Conservation (phyloP, 2,329 filamentous ascomycete species). For the Hymenoscyphus repandus region DNA sequence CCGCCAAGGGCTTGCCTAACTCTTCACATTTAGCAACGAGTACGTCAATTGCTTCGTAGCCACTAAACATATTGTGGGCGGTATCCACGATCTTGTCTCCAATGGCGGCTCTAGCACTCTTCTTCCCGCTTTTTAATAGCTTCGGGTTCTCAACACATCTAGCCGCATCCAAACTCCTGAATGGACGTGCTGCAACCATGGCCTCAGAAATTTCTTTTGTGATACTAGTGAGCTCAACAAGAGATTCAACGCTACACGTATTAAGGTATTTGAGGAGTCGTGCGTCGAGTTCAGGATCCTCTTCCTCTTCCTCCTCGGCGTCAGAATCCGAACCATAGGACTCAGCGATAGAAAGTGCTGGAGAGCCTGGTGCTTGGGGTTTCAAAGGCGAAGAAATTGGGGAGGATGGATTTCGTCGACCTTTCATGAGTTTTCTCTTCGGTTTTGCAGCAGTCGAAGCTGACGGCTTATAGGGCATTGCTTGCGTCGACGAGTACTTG, state of each 20-base stretch:
- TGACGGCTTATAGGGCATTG: slow-evolving; percentile 23
- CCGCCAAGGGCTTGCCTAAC: slow-evolving; percentile 61
- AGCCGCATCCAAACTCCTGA: slow-evolving; percentile 59
- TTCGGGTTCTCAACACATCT: slow-evolving; percentile 54
- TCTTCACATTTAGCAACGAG: slow-evolving; percentile 72
- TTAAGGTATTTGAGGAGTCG: slow-evolving; percentile 80
- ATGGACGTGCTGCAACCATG: slow-evolving; percentile 72
- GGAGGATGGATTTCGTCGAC: slow-evolving; percentile 27
- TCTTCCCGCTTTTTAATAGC: slow-evolving; percentile 44
- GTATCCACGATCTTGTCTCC: slow-evolving; percentile 64
- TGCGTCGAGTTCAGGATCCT: slow-evolving; percentile 40
- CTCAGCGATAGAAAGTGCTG: slow-evolving; percentile 11
- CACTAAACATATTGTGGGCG: slow-evolving; percentile 67
- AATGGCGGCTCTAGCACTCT: slow-evolving; percentile 43
- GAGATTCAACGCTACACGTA: slow-evolving; percentile 64
- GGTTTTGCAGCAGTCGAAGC: slow-evolving; percentile 24
- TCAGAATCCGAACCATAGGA: slow-evolving; percentile 31
- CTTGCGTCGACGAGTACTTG: slow-evolving; percentile 49
- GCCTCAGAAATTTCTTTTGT: slow-evolving; percentile 63
- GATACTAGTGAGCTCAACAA: slow-evolving; percentile 76
- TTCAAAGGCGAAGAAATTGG: slow-evolving; percentile 22
- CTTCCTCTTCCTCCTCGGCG: slow-evolving; percentile 29
- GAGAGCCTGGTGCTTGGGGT: slow-evolving; percentile 13
- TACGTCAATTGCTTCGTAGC: slow-evolving; percentile 77
- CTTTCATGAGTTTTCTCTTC: slow-evolving; percentile 30